Base-by-base conservation (phyloP, 108 stramenopile species). In the Phaeodactylum tricornutum region DNA sequence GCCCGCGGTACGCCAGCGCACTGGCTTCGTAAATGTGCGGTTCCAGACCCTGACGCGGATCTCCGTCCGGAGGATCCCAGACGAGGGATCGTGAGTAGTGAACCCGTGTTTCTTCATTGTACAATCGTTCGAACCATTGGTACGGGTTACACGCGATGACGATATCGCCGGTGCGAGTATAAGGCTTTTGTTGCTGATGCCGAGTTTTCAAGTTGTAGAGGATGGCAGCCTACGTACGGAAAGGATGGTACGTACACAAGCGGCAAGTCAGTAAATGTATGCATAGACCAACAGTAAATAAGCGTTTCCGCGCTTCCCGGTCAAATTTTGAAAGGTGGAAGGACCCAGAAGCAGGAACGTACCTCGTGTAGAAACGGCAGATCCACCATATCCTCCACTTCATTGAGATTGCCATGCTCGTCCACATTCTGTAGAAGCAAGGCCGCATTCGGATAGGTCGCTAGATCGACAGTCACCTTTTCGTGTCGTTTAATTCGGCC, bases 91-190 rank as follows among this genome's bases (percentile, higher is more conserved):
- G 69, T 34, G 82, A 68, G 44, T 86, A 91, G 26, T 63, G 54
- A 6, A 52, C 53, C 29, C 78, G 77, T 14, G 67, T 62, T 35
- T 81, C 69, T 34, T 76, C 77, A 1, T 84, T 76, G 43, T 91
- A 91, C 38, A 91, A 61, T 1, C 72, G 62, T 15, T 64, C 47
- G 44, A 85, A 81, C 88, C 88, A 91, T 45, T 71, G 65, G 67
- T 94, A 96, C n/a, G 96, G 96, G 60, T 96, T 96, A 34, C 95
- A 74, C 4, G 96, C 96, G 36, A 96, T 85, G 38, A 95, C 62
- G 56, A 96, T 92, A 47, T 92, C 92, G 21, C 93, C 93, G 3
- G 89, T 92, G 35, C 91, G 72, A 2, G 96, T 95, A 68, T 96
- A 96, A 3, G 93, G 92, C 30, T 67, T 47, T 17, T 69, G 61